Evolutionary conservation across 192 early-diverging fungal genomes (phyloP).

Genomic region (Coemansia guatemalensis): DNA sequence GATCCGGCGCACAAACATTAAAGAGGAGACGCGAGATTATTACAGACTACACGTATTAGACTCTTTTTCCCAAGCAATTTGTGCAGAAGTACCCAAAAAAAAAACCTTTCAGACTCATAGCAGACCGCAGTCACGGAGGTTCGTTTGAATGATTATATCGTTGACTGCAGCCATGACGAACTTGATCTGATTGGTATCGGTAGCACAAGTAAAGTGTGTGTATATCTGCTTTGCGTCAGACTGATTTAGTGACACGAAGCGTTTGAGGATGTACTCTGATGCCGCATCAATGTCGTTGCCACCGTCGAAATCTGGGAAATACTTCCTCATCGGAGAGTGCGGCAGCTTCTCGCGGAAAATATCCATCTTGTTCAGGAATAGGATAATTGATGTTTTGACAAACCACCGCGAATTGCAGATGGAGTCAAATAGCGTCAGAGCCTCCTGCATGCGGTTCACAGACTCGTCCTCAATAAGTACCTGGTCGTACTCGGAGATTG

Average conservation of each 20-base stretch:
- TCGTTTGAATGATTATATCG: conserved; percentile 84
- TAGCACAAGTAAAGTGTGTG: conserved; percentile 86
- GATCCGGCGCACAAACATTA: background rate
- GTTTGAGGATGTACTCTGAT: conserved; percentile 76
- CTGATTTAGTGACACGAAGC: conserved; percentile 78
- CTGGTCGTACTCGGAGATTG: conserved; percentile 96
- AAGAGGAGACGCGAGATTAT: background rate
- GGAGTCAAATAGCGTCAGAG: conserved; percentile 93
- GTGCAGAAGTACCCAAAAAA: background rate
- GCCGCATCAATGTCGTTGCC: conserved; percentile 73
- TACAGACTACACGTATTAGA: background rate
- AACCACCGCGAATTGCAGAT: conserved; percentile 99
- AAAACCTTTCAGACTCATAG: conserved; percentile 62
- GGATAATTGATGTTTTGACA: conserved; percentile 94
- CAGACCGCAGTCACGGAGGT: conserved; percentile 76
- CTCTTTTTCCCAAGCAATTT: background rate
- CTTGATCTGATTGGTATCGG: conserved; percentile 82
- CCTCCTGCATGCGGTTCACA: conserved; percentile 96
- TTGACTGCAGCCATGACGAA: conserved; percentile 92
- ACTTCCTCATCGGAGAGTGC: conserved; percentile 77
- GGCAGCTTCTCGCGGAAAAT: conserved; percentile 90
- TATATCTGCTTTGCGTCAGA: conserved; percentile 83
- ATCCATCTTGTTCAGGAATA: conserved; percentile 99
- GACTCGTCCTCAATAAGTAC: conserved; percentile 93
- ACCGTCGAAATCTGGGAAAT: conserved; percentile 87